These are phyloP conservation scores for Hemisphaericaspora lyxosophila DNA, from an alignment of 1,139 yeast species.

Conservation along the genomic window DNA sequence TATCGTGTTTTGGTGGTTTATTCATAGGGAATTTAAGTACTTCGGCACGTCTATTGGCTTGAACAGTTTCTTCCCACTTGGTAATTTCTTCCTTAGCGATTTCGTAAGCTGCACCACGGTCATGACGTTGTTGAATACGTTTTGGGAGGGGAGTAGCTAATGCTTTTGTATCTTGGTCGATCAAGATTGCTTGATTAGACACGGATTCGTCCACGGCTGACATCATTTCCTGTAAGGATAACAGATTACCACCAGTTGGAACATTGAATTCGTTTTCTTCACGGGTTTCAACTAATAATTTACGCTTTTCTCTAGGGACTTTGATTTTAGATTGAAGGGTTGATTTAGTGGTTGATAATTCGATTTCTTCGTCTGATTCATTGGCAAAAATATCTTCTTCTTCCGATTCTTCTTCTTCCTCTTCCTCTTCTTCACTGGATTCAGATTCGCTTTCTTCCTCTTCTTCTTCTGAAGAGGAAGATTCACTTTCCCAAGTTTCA, in stretches of 20 bases:
- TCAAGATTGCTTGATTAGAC: slow-evolving; percentile 50
- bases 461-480: slow-evolving; percentile 11
- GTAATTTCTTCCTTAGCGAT: slow-evolving; percentile 82
- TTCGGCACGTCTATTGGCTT: slow-evolving; percentile 79
- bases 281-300: slow-evolving; percentile 49
- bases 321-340: slow-evolving; percentile 29
- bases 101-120: slow-evolving; percentile 88
- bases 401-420: slow-evolving; percentile 19
- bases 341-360: slow-evolving; percentile 36
- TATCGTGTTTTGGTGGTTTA: slow-evolving; percentile 45
- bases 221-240: slow-evolving; percentile 76
- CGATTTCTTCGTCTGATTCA: slow-evolving; percentile 28
- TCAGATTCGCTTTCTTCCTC: slow-evolving; percentile 24
- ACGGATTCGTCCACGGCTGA: slow-evolving; percentile 53
- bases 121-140: slow-evolving; percentile 81
- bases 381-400: slow-evolving; percentile 22
- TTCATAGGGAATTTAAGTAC: slow-evolving; percentile 73
- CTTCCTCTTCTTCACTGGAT: slow-evolving; percentile 24
- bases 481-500: slow-evolving; percentile 40
- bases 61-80: slow-evolving; percentile 85
- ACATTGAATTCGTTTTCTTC: slow-evolving; percentile 73
- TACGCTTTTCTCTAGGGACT: slow-evolving; percentile 39
- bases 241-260: slow-evolving; percentile 57
- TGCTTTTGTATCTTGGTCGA: slow-evolving; percentile 49
- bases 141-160: slow-evolving; percentile 81